phyloP scores from a whole-genome alignment of 2,329 filamentous ascomycete genomes.

The Acarospora socialis region DNA sequence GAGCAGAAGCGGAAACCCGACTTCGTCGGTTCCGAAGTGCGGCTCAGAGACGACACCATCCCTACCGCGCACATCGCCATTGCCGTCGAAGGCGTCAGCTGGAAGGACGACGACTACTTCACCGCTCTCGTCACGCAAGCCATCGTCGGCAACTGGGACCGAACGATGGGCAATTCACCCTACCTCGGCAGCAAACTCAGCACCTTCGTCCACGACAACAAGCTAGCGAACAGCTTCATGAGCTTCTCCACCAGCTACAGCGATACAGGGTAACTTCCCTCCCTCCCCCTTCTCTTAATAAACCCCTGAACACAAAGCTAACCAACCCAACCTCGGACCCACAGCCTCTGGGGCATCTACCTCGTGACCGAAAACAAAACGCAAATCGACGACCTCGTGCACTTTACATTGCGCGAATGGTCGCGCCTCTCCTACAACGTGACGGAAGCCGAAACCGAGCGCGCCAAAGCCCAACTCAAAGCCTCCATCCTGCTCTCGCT shows the following conservation, averaged over 20 bases:
- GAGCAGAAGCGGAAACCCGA: slow-evolving; percentile 75
- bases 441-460: slow-evolving; percentile 81
- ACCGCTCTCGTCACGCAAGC: slow-evolving; percentile 94
- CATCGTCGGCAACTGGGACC: slow-evolving; percentile 99
- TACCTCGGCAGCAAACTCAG: slow-evolving; percentile 98
- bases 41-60: slow-evolving; percentile 91
- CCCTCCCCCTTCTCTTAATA: not conserved
- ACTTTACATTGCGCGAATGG: slow-evolving; percentile 98
- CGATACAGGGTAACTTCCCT: slow-evolving; percentile 74
- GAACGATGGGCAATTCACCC: slow-evolving; percentile 91
- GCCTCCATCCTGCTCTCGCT: slow-evolving; percentile 93
- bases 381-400: slow-evolving; percentile 83
- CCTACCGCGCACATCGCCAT: slow-evolving; percentile 95
- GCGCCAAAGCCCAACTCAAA: slow-evolving; percentile 98
- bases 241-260: slow-evolving; percentile 99
- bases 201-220: slow-evolving; percentile 83
- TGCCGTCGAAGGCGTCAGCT: slow-evolving; percentile 97
- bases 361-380: slow-evolving; percentile 82
- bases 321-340: slow-evolving; percentile 9
- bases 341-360: slow-evolving; percentile 98
- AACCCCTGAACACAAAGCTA: not conserved
- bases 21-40: slow-evolving; percentile 91
- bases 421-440: slow-evolving; percentile 84
- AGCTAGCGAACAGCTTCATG: slow-evolving; percentile 99
- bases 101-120: slow-evolving; percentile 99